phyloP scores from a whole-genome alignment of 1,139 yeast genomes.

The Debaryomycetaceae sp. region DNA sequence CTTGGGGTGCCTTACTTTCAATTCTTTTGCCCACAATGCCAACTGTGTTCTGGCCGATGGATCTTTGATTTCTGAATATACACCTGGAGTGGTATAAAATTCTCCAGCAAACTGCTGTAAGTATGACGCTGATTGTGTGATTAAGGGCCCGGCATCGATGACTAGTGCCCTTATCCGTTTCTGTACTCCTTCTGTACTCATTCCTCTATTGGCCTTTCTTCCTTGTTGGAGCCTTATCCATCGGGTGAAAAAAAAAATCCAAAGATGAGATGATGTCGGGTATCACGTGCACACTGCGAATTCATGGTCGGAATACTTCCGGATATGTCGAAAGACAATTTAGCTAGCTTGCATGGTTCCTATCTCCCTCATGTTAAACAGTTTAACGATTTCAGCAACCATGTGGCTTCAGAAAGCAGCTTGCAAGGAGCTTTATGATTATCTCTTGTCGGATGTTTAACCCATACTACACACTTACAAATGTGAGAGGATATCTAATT shows the following conservation, averaged over 20 bases:
- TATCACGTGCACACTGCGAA: neutral
- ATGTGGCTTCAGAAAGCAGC: too few species aligned
- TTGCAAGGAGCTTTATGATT: too few species aligned
- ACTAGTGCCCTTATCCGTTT: conserved; percentile 39
- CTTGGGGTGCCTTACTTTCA: conserved; percentile 73
- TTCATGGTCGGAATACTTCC: too few species aligned
- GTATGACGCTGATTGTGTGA: conserved; percentile 78
- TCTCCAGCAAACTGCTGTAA: conserved; percentile 64
- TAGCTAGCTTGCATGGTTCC: too few species aligned
- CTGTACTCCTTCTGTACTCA: neutral
- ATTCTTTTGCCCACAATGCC: conserved; percentile 67
- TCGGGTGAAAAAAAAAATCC: neutral
- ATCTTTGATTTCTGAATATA: conserved; percentile 80
- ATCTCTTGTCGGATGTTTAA: too few species aligned
- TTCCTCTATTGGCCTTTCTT: neutral
- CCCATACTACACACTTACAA: too few species aligned
- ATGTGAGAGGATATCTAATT: too few species aligned
- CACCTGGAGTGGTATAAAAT: conserved; percentile 91
- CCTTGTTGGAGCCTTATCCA: neutral
- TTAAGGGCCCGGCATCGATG: conserved; percentile 92
- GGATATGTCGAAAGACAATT: too few species aligned
- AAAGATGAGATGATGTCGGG: neutral
- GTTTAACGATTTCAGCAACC: too few species aligned
- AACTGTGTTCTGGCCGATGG: conserved; percentile 78
- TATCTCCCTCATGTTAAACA: too few species aligned